A percentile compares a stretch with the other conserved stretches of the same genome.
Evolutionary conservation across 768 basidiomycete species (phyloP).

Genomic region (Astraeus odoratus): DNA sequence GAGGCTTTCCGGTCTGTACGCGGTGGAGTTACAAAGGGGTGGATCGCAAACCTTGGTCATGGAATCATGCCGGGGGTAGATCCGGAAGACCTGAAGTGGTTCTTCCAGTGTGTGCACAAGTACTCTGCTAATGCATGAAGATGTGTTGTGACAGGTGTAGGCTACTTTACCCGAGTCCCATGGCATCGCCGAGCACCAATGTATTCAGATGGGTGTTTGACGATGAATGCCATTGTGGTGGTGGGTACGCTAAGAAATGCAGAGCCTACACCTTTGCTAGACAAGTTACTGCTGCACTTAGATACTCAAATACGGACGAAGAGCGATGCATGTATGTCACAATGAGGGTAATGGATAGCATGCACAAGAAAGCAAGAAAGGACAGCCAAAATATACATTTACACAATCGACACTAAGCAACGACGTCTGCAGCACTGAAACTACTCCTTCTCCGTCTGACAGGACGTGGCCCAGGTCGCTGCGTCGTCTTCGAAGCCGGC

Average conservation of each 20-base stretch:
- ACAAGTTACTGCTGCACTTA: background rate
- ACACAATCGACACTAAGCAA: constrained; percentile 48
- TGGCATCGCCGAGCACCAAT: no score
- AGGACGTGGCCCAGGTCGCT: constrained; percentile 66
- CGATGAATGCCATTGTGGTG: background rate
- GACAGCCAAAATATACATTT: constrained; percentile 2
- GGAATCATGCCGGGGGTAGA: constrained; percentile 95
- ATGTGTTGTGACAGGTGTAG: background rate
- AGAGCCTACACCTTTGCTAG: background rate
- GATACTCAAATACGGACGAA: background rate
- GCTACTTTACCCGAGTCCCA: background rate
- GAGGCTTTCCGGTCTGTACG: constrained; percentile 58
- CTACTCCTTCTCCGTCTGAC: constrained; percentile 77
- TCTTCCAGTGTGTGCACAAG: constrained; percentile 84
- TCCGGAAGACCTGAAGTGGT: constrained; percentile 88
- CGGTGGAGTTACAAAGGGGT: constrained; percentile 50
- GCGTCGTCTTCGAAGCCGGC: constrained; percentile 57
- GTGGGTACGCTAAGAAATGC: background rate
- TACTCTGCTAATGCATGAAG: constrained; percentile 43
- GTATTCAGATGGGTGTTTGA: no score
- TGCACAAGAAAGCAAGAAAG: constrained; percentile 12
- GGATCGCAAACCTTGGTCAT: constrained; percentile 97
- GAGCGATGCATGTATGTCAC: background rate
- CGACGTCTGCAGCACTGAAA: constrained; percentile 81
- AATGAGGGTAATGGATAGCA: background rate